These are phyloP conservation scores for Lasiodiplodia hormozganensis DNA, from an alignment of 2,329 filamentous ascomycete genomes.

Conservation along the genomic window DNA sequence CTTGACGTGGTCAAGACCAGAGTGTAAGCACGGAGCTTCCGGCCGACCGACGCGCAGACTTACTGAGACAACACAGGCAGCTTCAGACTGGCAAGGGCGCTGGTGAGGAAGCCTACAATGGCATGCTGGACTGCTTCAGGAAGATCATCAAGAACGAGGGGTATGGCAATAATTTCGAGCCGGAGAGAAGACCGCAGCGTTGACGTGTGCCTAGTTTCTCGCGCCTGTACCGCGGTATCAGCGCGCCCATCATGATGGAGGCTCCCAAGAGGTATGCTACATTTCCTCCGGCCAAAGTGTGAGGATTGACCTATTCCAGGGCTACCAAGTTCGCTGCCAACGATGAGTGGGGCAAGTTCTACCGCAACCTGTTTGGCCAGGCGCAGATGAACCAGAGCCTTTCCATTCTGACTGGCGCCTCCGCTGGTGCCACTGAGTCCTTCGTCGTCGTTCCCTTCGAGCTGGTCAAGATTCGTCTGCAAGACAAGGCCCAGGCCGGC, in stretches of 20 bases:
- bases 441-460: conserved; percentile 99
- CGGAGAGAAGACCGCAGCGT: background rate
- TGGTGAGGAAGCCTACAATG: conserved; percentile 87
- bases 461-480: conserved; percentile 96
- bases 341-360: conserved; percentile 96
- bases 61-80: conserved; percentile 66
- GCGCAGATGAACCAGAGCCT: conserved; percentile 90
- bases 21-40: conserved; percentile 69
- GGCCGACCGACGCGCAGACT: background rate
- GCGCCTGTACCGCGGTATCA: conserved; percentile 93
- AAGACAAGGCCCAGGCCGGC: conserved; percentile 90
- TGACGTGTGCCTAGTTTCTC: conserved; percentile 66
- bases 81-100: conserved; percentile 77
- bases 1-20: conserved; percentile 98
- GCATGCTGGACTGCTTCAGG: conserved; percentile 97
- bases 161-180: conserved; percentile 56
- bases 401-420: conserved; percentile 90
- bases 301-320: conserved; percentile 50
- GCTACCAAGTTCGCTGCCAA: conserved; percentile 99
- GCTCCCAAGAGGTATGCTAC: conserved; percentile 74
- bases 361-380: conserved; percentile 83
- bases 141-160: conserved; percentile 98
- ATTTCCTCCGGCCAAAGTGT: background rate
- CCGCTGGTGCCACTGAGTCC: conserved; percentile 92
- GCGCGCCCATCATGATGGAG: conserved; percentile 96